phyloP scores from a whole-genome alignment of 345 rosid species.

The Brassica nigra region DNA sequence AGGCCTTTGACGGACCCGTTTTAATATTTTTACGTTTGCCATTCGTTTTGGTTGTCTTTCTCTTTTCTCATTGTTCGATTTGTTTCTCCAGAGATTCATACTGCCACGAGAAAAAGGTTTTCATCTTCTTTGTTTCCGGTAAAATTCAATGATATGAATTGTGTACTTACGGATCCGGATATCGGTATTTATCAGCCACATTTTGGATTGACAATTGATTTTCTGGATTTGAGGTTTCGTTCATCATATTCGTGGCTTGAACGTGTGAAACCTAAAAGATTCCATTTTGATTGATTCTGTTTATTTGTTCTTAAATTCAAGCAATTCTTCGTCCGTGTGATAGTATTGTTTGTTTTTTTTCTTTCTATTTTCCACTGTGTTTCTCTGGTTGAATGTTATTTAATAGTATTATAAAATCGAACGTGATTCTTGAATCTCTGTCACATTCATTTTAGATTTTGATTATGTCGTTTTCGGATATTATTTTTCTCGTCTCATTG shows the following conservation, averaged over 20 bases:
- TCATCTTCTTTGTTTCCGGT: background rate
- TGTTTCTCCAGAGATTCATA: background rate
- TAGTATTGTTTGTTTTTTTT: background rate
- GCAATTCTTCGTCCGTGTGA: background rate
- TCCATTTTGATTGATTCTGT: background rate
- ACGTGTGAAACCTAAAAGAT: background rate
- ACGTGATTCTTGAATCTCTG: background rate
- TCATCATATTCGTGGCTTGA: background rate
- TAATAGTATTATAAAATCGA: background rate
- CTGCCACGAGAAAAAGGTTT: background rate
- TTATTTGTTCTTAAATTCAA: background rate
- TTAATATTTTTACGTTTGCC: background rate
- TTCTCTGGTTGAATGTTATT: background rate
- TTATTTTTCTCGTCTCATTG: background rate
- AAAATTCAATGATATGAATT: background rate
- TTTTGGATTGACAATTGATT: constrained; percentile 11
- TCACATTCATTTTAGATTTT: background rate
- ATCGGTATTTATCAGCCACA: background rate
- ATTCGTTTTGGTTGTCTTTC: background rate
- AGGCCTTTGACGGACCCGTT: constrained; percentile 31
- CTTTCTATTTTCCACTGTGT: background rate
- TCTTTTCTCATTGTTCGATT: background rate
- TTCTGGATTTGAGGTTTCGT: constrained; percentile 1
- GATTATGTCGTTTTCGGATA: background rate
- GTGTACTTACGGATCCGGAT: background rate